Evolutionary conservation across 1,284 basidiomycete species (phyloP).

Genomic region (Cutaneotrichosporon cutaneum): DNA sequence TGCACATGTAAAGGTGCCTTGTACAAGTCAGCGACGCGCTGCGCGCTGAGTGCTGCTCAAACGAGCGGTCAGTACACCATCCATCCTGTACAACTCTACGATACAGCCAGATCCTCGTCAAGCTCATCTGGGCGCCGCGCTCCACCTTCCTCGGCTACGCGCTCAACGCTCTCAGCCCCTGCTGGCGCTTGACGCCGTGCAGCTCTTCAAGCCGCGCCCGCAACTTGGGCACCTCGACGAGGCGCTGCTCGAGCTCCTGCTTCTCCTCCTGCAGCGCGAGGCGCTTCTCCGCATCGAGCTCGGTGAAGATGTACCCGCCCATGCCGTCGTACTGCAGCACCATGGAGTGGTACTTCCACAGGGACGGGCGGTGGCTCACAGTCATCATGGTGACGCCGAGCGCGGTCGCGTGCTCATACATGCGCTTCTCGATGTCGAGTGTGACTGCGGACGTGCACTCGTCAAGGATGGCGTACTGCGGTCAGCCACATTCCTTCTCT

Average conservation of each 20-base stretch:
- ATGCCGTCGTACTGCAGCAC: conserved; percentile 79
- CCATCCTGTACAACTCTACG: conserved; percentile 6
- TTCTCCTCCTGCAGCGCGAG: conserved; percentile 93
- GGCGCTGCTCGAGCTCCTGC: conserved; percentile 72
- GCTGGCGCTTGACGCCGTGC: conserved; percentile 52
- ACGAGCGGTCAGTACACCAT: background rate
- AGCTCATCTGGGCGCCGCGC: too few species aligned
- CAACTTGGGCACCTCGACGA: conserved; percentile 83
- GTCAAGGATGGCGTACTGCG: conserved; percentile 85
- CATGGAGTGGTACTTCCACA: conserved; percentile 93
- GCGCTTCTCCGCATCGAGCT: conserved; percentile 86
- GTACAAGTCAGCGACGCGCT: background rate
- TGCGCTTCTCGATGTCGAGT: conserved; percentile 84
- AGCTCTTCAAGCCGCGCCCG: conserved; percentile 72
- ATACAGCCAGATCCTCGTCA: background rate
- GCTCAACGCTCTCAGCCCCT: background rate
- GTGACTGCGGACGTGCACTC: conserved; percentile 95
- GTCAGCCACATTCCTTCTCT: too few species aligned
- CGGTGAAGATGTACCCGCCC: conserved; percentile 67
- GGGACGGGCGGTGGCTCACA: conserved; percentile 83
- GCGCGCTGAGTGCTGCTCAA: too few species aligned
- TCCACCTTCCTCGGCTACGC: background rate
- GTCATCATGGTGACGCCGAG: conserved; percentile 87
- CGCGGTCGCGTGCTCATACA: conserved; percentile 87
- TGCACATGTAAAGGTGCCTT: background rate